Evolutionary conservation across 2,329 filamentous ascomycete species (phyloP).

Genomic region (Hypoxylon sp.): DNA sequence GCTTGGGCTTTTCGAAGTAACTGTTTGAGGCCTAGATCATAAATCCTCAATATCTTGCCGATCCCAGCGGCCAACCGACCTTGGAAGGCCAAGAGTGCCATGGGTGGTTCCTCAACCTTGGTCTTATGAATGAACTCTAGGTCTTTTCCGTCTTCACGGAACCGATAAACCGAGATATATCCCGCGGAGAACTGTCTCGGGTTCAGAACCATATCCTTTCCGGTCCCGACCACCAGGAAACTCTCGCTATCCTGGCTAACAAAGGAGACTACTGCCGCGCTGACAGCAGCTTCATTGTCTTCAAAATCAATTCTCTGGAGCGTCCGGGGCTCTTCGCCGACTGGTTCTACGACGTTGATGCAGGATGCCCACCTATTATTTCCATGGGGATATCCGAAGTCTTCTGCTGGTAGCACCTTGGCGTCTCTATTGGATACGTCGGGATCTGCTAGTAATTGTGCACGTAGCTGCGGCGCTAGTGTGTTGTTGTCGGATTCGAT

Average conservation of each 20-base stretch:
- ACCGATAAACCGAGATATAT: constrained; percentile 92
- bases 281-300: constrained; percentile 93
- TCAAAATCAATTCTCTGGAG: constrained; percentile 85
- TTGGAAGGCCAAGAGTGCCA: constrained; percentile 93
- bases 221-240: constrained; percentile 95
- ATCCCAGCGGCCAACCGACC: constrained; percentile 90
- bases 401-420: constrained; percentile 78
- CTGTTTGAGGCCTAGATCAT: constrained; percentile 93
- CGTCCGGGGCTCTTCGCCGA: constrained; percentile 76
- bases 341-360: constrained; percentile 90
- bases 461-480: constrained; percentile 80
- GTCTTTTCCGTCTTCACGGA: constrained; percentile 85
- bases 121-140: constrained; percentile 98
- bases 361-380: constrained; percentile 94
- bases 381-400: constrained; percentile 90
- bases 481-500: constrained; percentile 95
- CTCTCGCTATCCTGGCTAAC: constrained; percentile 88
- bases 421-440: constrained; percentile 79
- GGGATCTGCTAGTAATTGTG: constrained; percentile 81
- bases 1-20: constrained; percentile 92
- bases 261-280: constrained; percentile 86
- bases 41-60: constrained; percentile 85
- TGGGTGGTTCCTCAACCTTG: constrained; percentile 87
- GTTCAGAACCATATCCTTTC: constrained; percentile 86
- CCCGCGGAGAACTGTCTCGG: constrained; percentile 83